Percentiles rank a stretch among this genome's conserved stretches.
These are phyloP conservation scores for Geotrichum histeridarum DNA, from an alignment of 1,139 yeast genomes.

Conservation along the genomic window DNA sequence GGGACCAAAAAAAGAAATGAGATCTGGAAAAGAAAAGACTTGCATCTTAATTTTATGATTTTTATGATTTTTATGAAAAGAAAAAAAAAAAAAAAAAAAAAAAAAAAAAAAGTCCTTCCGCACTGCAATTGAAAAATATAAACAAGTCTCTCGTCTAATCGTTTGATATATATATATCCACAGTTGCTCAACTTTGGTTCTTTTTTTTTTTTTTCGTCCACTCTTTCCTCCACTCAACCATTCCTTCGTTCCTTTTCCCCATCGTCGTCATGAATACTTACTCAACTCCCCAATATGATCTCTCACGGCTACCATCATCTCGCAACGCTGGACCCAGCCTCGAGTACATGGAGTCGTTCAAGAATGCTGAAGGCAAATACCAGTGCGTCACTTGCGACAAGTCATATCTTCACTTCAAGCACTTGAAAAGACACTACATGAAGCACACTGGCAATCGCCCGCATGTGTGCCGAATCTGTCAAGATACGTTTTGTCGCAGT, in stretches of 20 bases:
- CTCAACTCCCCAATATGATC: background rate
- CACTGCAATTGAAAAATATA: background rate
- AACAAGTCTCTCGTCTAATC: background rate
- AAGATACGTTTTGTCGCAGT: slow-evolving; percentile 21
- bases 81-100: too few species aligned
- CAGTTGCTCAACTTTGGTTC: background rate
- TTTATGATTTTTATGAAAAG: too few species aligned
- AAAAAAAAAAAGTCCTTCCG: background rate
- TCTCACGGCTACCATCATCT: slow-evolving; percentile 2
- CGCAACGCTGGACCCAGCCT: slow-evolving; percentile 9
- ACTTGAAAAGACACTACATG: slow-evolving; percentile 21
- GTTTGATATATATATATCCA: background rate
- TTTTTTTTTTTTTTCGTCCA: background rate
- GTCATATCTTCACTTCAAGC: slow-evolving; percentile 20
- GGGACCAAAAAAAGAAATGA: background rate
- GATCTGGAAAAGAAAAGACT: background rate
- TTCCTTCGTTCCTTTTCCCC: background rate
- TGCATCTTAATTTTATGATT: too few species aligned
- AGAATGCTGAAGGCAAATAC: slow-evolving; percentile 25
- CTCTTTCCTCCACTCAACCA: background rate
- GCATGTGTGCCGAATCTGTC: slow-evolving; percentile 20
- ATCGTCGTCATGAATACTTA: background rate
- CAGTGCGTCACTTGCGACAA: slow-evolving; percentile 23
- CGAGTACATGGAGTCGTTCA: slow-evolving; percentile 19
- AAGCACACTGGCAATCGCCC: slow-evolving; percentile 22